phyloP scores from a whole-genome alignment of 257 asterid genomes.

The Sherardia arvensis region DNA sequence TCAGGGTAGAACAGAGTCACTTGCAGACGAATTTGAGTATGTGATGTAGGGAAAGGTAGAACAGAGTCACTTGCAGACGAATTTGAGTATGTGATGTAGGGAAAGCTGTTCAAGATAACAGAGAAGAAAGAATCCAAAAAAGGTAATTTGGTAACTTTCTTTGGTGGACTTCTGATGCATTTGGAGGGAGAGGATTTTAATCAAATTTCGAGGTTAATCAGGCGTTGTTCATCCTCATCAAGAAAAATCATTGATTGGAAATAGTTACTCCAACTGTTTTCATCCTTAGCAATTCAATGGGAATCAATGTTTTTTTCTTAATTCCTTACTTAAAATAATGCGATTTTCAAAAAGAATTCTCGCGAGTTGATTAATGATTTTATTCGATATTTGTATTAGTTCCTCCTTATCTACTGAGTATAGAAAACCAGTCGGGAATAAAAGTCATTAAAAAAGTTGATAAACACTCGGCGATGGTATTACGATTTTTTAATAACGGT shows the following conservation, averaged over 20 bases:
- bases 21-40: slow-evolving; percentile 82
- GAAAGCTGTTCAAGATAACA: slow-evolving; percentile 68
- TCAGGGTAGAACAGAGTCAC: slow-evolving; percentile 66
- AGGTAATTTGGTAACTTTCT: slow-evolving; percentile 57
- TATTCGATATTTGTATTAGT: too few relatives aligned
- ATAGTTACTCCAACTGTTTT: too few relatives aligned
- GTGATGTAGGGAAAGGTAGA: slow-evolving; percentile 68
- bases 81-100: slow-evolving; percentile 90
- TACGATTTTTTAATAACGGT: too few relatives aligned
- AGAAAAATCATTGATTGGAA: slow-evolving; percentile 30
- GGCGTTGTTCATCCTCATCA: slow-evolving; percentile 62
- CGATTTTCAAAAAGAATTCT: too few relatives aligned
- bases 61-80: slow-evolving; percentile 77
- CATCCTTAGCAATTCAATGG: too few relatives aligned
- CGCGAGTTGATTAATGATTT: too few relatives aligned
- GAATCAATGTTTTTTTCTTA: too few relatives aligned
- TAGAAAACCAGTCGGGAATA: too few relatives aligned
- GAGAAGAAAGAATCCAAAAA: slow-evolving; percentile 56
- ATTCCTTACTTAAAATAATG: too few relatives aligned
- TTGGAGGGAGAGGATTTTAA: slow-evolving; percentile 54
- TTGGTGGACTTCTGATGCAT: slow-evolving; percentile 70
- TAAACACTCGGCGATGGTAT: too few relatives aligned
- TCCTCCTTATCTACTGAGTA: too few relatives aligned
- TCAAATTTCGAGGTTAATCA: slow-evolving; percentile 72
- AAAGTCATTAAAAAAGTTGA: too few relatives aligned